These are phyloP conservation scores for Adansonia digitata DNA, from an alignment of 345 rosid genomes.

Conservation along the genomic window DNA sequence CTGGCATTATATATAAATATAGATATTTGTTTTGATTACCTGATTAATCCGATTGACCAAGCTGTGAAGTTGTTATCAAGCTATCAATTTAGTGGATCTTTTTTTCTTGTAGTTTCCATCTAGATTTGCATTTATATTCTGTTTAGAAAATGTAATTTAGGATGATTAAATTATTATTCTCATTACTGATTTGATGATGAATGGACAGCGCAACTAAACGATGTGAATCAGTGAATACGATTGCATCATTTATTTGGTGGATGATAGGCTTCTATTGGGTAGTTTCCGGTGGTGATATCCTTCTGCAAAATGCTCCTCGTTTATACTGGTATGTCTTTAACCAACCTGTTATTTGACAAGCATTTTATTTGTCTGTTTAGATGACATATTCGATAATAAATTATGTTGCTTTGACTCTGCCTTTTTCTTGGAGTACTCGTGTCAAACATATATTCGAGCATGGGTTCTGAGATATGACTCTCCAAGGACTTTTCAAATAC, in stretches of 20 bases:
- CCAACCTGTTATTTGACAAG: conserved; percentile 1
- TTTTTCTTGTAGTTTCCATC: conserved; percentile 1
- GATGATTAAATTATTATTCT: background rate
- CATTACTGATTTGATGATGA: conserved; percentile 11
- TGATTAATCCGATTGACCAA: no score
- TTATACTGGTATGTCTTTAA: conserved; percentile 68
- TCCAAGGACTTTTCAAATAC: no score
- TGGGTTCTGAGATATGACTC: no score
- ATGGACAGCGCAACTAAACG: conserved; percentile 55
- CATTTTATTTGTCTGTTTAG: background rate
- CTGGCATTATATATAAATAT: no score
- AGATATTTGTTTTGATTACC: no score
- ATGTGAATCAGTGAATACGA: conserved; percentile 83
- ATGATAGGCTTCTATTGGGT: conserved; percentile 96
- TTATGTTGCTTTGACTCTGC: background rate
- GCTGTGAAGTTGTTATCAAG: no score
- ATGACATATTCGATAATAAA: background rate
- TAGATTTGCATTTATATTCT: background rate
- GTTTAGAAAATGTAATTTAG: background rate
- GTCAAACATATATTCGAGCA: no score
- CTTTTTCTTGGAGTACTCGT: no score
- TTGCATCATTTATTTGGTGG: conserved; percentile 95
- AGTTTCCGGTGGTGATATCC: conserved; percentile 75
- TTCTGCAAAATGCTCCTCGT: conserved; percentile 63
- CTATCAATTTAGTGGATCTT: no score